phyloP scores from a whole-genome alignment of 257 asterid genomes.

The Salvia splendens region DNA sequence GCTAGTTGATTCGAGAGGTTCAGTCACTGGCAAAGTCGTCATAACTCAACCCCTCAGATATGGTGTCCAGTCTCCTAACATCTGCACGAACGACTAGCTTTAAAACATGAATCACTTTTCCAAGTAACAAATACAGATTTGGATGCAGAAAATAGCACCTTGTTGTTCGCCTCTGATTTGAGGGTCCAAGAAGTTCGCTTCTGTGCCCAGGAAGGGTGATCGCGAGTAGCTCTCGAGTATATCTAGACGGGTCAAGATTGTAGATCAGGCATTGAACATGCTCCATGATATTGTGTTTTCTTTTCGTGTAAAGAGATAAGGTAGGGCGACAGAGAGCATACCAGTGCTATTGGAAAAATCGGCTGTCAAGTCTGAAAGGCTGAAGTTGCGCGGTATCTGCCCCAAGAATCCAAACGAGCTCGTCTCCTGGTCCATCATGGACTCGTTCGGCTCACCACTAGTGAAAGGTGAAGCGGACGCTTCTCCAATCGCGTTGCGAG shows the following conservation, averaged over 20 bases:
- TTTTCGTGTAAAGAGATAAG: no score
- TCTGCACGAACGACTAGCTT: conserved; percentile 44
- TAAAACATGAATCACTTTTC: conserved; percentile 12
- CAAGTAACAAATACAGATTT: conserved; percentile 12
- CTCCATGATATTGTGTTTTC: no score
- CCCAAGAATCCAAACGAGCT: conserved; percentile 69
- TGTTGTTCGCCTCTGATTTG: conserved; percentile 51
- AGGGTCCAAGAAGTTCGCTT: conserved; percentile 55
- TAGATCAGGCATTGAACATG: neutral
- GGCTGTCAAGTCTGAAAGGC: conserved; percentile 82
- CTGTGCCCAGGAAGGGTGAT: conserved; percentile 71
- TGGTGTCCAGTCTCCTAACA: conserved; percentile 49
- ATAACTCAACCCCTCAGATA: conserved; percentile 57
- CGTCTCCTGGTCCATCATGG: conserved; percentile 52
- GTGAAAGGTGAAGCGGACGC: conserved; percentile 64
- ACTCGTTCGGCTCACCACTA: conserved; percentile 57
- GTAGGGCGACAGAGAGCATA: conserved; percentile 25
- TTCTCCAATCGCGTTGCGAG: conserved; percentile 57
- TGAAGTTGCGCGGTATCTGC: conserved; percentile 88
- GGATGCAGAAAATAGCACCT: conserved; percentile 45
- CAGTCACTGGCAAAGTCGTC: conserved; percentile 61
- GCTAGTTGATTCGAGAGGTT: neutral
- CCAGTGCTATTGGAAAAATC: conserved; percentile 80
- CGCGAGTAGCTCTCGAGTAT: conserved; percentile 72
- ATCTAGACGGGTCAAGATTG: conserved; percentile 43